Evolutionary conservation across 208 protist genomes (phyloP).

Genomic region (Acanthamoeba lenticulata): DNA sequence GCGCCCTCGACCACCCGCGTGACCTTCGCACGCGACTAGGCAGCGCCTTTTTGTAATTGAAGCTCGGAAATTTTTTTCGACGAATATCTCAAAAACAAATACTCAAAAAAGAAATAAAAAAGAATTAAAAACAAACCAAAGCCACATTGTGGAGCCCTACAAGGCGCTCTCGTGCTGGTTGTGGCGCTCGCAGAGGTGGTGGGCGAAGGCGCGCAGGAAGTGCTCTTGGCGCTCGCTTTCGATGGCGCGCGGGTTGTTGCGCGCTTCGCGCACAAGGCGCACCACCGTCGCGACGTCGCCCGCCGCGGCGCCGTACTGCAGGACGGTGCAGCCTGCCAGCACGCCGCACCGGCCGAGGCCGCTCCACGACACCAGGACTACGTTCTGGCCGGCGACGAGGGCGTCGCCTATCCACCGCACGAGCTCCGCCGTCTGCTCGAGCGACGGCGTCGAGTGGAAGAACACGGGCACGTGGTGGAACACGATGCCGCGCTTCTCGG

Average conservation of each 20-base stretch:
- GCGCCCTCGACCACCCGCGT: too few relatives aligned
- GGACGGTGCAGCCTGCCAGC: not conserved
- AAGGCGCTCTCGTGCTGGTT: not conserved
- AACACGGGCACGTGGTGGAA: slow-evolving; percentile 47
- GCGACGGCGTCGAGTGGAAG: not conserved
- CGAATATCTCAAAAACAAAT: not conserved
- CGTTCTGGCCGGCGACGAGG: not conserved
- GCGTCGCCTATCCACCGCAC: not conserved
- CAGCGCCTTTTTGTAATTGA: too few relatives aligned
- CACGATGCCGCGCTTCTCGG: slow-evolving; percentile 13
- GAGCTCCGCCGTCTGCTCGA: not conserved
- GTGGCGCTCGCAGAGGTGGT: not conserved
- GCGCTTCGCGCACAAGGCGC: not conserved
- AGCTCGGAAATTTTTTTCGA: too few relatives aligned
- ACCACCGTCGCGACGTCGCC: not conserved
- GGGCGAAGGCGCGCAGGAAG: not conserved
- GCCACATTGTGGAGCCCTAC: too few relatives aligned
- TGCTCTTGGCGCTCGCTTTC: slow-evolving; percentile 38
- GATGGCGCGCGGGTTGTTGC: slow-evolving; percentile 42
- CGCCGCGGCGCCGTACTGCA: not conserved
- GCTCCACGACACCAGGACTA: slow-evolving; percentile 55
- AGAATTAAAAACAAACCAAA: too few relatives aligned
- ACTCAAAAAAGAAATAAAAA: too few relatives aligned
- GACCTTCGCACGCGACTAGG: too few relatives aligned
- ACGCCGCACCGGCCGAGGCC: slow-evolving; percentile 8